A percentile compares a stretch with the other conserved stretches of the same genome.
Evolutionary conservation across 306 rosid species (phyloP).

Genomic region (Inga leiocalycina): DNA sequence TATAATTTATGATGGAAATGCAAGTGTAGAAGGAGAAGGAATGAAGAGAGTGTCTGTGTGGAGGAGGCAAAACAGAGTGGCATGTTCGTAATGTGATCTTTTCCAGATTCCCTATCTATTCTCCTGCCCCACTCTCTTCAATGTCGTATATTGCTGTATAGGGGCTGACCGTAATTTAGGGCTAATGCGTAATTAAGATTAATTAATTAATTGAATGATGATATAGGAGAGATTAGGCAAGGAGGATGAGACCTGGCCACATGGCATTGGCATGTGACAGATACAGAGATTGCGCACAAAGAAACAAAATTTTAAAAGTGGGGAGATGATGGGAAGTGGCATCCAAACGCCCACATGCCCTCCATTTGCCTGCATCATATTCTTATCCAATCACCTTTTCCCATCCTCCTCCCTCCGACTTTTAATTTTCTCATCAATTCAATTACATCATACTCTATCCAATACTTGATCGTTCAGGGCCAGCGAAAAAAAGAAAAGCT

Average conservation of each 20-base stretch:
- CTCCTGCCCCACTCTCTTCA: background rate
- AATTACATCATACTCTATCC: background rate
- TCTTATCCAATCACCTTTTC: constrained; percentile 38
- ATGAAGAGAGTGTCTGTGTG: constrained; percentile 47
- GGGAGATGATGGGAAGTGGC: constrained; percentile 52
- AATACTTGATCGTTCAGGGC: background rate
- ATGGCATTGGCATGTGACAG: constrained; percentile 15
- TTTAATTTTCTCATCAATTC: background rate
- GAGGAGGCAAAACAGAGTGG: constrained; percentile 65
- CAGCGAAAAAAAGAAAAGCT: background rate
- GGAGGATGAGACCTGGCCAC: constrained; percentile 72
- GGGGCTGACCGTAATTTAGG: background rate
- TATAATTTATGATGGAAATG: too few relatives aligned
- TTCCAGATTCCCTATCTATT: constrained; percentile 36
- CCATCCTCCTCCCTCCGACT: background rate
- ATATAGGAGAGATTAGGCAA: constrained; percentile 24
- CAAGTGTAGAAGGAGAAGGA: background rate
- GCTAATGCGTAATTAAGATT: background rate
- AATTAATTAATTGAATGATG: too few relatives aligned
- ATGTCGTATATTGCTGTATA: background rate
- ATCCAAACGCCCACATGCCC: constrained; percentile 68
- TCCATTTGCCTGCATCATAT: constrained; percentile 42
- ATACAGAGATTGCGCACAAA: constrained; percentile 35
- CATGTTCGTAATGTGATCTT: constrained; percentile 51
- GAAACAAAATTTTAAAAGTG: constrained; percentile 33